Conservation (phyloP, 1,139 yeast species). For the Keqinozyma sinolaborantium region DNA sequence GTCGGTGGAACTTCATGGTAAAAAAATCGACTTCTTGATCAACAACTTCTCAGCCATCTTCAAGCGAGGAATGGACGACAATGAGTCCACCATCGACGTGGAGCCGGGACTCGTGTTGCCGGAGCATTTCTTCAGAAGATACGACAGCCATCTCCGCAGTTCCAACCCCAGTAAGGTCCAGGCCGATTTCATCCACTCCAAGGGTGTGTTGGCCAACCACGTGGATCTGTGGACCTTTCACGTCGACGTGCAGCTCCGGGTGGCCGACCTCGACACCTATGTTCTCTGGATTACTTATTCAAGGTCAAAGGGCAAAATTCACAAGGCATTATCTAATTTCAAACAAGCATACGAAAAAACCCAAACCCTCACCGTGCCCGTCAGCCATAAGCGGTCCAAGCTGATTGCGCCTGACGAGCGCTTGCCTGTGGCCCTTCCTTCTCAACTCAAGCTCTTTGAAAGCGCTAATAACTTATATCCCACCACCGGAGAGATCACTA, state of each 20-base stretch:
- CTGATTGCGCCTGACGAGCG: conserved; percentile 14
- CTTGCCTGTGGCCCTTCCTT: conserved; percentile 39
- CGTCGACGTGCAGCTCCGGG: conserved; percentile 80
- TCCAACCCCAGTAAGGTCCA: conserved; percentile 22
- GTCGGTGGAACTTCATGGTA: conserved; percentile 43
- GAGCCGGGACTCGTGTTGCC: conserved; percentile 67
- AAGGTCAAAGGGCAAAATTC: conserved; percentile 29
- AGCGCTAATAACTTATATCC: conserved; percentile 17
- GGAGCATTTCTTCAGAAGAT: conserved; percentile 81
- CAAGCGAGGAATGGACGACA: conserved; percentile 41
- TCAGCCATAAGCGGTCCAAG: neutral
- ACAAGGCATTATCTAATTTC: conserved; percentile 11
- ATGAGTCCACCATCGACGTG: conserved; percentile 31
- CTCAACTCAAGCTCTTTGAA: conserved; percentile 52
- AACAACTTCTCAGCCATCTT: conserved; percentile 64
- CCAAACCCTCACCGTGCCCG: conserved; percentile 11
- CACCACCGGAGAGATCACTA: conserved; percentile 22
- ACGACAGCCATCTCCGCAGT: conserved; percentile 27
- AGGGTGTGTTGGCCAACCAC: conserved; percentile 67
- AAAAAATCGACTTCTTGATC: conserved; percentile 53
- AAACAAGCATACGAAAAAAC: conserved; percentile 19
- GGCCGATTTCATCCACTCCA: conserved; percentile 52
- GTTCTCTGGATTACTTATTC: conserved; percentile 90
- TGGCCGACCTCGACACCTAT: conserved; percentile 53
- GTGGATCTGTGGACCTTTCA: conserved; percentile 62